These are phyloP conservation scores for Triticum urartu DNA, from an alignment of 176 grass and related monocot genomes.

Conservation along the genomic window DNA sequence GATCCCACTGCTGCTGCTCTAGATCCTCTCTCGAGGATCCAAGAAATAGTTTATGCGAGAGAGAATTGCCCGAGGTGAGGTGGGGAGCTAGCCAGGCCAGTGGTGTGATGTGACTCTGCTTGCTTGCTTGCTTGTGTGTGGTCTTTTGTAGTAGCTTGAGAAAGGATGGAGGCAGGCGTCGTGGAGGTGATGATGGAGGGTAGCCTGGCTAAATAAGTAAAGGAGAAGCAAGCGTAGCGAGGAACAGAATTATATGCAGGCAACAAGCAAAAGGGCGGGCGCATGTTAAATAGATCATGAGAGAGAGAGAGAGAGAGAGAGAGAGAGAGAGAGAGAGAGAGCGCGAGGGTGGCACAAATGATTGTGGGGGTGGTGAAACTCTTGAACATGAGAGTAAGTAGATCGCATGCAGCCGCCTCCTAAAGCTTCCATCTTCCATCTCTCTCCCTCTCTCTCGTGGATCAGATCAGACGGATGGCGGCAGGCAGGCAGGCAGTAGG, in stretches of 20 bases:
- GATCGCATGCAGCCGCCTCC: too few species aligned
- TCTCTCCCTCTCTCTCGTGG: too few species aligned
- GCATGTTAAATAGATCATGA: constrained; percentile 30
- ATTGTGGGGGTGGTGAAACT: constrained; percentile 46
- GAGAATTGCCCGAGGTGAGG: too few species aligned
- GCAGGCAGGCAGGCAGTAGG: too few species aligned
- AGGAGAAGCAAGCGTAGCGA: constrained; percentile 1
- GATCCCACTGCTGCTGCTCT: neutral
- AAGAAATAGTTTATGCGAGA: neutral
- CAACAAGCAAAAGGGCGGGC: constrained; percentile 30
- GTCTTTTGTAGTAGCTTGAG: constrained; percentile 24
- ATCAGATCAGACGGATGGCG: too few species aligned
- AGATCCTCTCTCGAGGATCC: neutral
- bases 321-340: neutral
- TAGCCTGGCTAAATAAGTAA: too few species aligned
- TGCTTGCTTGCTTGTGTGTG: too few species aligned
- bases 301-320: neutral
- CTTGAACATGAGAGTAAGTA: neutral
- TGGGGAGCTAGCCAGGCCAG: neutral
- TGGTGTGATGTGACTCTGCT: too few species aligned
- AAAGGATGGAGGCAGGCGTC: neutral
- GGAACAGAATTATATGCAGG: constrained; percentile 76
- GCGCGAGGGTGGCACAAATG: constrained; percentile 1
- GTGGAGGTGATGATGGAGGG: constrained; percentile 70
- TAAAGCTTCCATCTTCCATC: too few species aligned